Base-by-base conservation (phyloP, 192 early-diverging fungal species). In the Rhizophagus prolifer region DNA sequence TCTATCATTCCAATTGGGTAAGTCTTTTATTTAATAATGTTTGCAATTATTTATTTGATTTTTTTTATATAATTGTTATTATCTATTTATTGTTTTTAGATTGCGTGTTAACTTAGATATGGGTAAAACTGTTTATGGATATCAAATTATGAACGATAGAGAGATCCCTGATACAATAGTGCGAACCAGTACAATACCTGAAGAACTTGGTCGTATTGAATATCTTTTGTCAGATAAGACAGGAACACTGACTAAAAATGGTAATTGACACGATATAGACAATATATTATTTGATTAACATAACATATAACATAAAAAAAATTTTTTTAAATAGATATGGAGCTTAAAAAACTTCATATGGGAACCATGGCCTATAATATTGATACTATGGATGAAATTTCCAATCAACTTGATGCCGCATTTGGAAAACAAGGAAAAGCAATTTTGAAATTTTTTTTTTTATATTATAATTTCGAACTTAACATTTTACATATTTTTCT, bases 211-310 rank as follows among this genome's bases (percentile, higher is more conserved):
- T 16, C 87, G 97, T 38, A 92, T 98, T 36, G 94, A 95, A 72
- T 98, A 97, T 80, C 81, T 97, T 26, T 80, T 98, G 66, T 93
- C 95, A 0, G 97, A 98, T 81, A 98, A 98, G 81, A 98, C 97
- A 3, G 97, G 97, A 34, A 98, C 97, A 25, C 79, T 98, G 80
- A 98, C 97, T 19, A 84, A 94, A 75, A 98, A 98, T 81, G 93
- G 92, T 92, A 88, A 70, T 30, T 46, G 50, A 36, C 21, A 69
- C n/a, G 6, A 36, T 25, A 68, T 14, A 10, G 8, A n/a, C 10
- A 61, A 54, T 47, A 46, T 67, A 54, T 70, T 9, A 13, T 9
- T 26, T 8, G 36, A 38, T 38, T 38, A 38, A 38, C 7, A 38
- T 38, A 38, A 8, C 36, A 38, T 38, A 8, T 38, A 8, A 38